Evolutionary conservation across 305 asterid genomes (phyloP), one percentile per base, ranked within the genome.

Genomic region (Fraxinus velutina): DNA sequence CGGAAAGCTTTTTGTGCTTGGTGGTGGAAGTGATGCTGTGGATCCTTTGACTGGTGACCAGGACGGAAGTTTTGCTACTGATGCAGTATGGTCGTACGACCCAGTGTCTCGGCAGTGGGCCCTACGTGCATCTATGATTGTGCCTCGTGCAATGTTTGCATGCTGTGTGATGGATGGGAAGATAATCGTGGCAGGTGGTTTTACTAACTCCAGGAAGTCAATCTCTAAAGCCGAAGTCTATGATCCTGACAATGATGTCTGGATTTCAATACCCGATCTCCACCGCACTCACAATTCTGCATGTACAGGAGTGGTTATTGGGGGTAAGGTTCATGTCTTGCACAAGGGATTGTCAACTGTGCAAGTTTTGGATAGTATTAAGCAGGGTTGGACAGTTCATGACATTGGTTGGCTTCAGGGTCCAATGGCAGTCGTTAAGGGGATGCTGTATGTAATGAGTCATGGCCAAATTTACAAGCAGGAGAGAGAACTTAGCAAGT

Each of bases 61-160:
- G 78, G 99, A 93, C 13, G 99, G 99, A 33, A 92, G 97, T 68
- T 96, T 96, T 78, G 98, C 99, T 2, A 92, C 98, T 0, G 86
- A 94, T 62, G 98, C 92, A 84, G 98, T 94, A 6, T 96, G 99
- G 99, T 93, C 98, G 0, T 96, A 92, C 32, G 92, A 96, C 79
- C 97, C 97, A 0, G 83, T 93, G 15, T 81, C 81, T 36, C 86
- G 97, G 82, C 83, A 50, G 34, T 96, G 99, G 99, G 78, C 89
- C 83, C 83, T 71, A 1, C 85, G 98, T 7, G 89, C 93, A 9
- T 74, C 99, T 71, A 96, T 96, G 99, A 86, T 88, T 2, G 92
- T 96, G 55, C 98, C 99, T 1, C 96, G 98, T 1, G 97, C 98
- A 75, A 96, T 94, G 99, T 96, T 96, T 19, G 98, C 97, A 4